phyloP scores from a whole-genome alignment of 2,329 filamentous ascomycete genomes.

The Fusarium palustre region DNA sequence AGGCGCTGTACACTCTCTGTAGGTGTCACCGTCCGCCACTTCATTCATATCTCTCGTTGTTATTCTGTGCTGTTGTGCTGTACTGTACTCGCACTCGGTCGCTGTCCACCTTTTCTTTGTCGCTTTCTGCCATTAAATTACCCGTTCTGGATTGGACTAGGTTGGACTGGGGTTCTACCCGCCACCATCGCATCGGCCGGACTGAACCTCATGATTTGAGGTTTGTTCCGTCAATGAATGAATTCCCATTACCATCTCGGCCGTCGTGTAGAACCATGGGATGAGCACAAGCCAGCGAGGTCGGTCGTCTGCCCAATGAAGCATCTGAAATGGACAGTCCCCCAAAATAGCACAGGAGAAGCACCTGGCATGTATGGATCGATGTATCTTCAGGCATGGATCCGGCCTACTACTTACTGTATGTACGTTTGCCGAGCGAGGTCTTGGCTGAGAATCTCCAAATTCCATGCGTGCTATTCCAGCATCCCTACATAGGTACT shows the following conservation, averaged over 20 bases:
- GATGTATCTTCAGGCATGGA: constrained; percentile 42
- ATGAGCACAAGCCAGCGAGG: constrained; percentile 37
- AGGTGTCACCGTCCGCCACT: constrained; percentile 27
- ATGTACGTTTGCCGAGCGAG: constrained; percentile 26
- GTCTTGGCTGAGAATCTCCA: constrained; percentile 27
- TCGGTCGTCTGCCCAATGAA: constrained; percentile 29
- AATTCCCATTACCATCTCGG: constrained; percentile 36
- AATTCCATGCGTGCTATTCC: constrained; percentile 28
- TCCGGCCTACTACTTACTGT: constrained; percentile 12
- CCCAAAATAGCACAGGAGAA: constrained; percentile 41
- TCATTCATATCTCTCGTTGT: constrained; percentile 3
- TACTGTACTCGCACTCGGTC: background rate
- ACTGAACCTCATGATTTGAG: constrained; percentile 29
- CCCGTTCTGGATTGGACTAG: constrained; percentile 24
- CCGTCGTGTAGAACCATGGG: constrained; percentile 36
- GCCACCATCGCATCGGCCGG: constrained; percentile 32
- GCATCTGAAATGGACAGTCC: constrained; percentile 23
- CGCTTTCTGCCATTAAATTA: constrained; percentile 1
- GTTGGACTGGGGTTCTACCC: constrained; percentile 23
- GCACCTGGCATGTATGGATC: constrained; percentile 37
- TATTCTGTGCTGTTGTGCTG: background rate
- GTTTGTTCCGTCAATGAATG: constrained; percentile 24
- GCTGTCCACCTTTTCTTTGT: constrained; percentile 5
- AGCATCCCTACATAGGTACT: constrained; percentile 27
- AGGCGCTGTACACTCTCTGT: constrained; percentile 24